These are phyloP conservation scores for Sphagnum fallax DNA, from an alignment of 228 moss, liverwort and hornwort species.

Conservation along the genomic window DNA sequence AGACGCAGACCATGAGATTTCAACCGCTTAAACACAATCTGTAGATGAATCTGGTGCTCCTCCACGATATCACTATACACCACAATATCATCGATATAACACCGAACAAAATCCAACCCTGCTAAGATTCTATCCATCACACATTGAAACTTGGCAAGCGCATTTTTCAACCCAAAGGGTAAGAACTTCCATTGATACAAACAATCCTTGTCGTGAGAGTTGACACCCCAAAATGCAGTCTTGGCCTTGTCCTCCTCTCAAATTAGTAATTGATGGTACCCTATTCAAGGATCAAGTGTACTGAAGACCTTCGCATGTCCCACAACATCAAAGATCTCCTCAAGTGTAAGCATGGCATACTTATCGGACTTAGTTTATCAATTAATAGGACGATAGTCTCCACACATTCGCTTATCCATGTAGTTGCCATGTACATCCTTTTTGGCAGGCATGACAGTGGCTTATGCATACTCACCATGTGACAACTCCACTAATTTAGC, in stretches of 20 bases:
- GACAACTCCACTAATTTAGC: background rate
- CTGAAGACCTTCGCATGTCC: background rate
- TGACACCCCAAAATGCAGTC: background rate
- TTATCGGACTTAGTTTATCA: background rate
- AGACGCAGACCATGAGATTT: background rate
- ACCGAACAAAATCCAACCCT: background rate
- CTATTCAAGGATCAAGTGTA: background rate
- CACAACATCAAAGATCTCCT: background rate
- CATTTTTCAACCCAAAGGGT: conserved; percentile 1
- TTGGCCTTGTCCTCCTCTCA: background rate
- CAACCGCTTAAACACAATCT: background rate
- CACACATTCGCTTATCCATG: background rate
- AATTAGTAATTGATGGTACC: conserved; percentile 1
- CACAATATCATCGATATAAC: conserved; percentile 8
- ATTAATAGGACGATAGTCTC: conserved; percentile 5
- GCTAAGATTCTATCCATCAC: background rate
- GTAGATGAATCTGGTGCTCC: background rate
- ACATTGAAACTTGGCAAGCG: background rate
- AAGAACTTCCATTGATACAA: background rate
- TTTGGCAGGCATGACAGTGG: background rate
- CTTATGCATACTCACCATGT: background rate
- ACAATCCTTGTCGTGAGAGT: background rate
- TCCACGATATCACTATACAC: conserved; percentile 1
- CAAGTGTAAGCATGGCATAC: conserved; percentile 5
- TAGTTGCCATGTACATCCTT: background rate